phyloP scores from a whole-genome alignment of 768 basidiomycete genomes.

The Boletus reticulatus region DNA sequence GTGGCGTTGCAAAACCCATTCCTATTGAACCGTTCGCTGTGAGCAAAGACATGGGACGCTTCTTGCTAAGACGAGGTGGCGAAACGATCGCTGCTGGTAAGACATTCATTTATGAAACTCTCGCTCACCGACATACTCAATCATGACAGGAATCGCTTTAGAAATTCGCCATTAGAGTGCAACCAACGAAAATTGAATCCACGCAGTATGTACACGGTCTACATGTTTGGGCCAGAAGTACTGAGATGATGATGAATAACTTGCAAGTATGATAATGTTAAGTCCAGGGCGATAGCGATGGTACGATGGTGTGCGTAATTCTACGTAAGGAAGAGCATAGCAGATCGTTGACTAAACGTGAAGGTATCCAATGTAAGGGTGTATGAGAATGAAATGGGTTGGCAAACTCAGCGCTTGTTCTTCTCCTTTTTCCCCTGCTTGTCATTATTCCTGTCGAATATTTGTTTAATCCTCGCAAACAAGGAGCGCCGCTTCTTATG shows the following conservation, averaged over 20 bases:
- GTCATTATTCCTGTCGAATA: conserved; percentile 51
- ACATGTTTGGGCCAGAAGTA: conserved; percentile 6
- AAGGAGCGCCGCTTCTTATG: conserved; percentile 54
- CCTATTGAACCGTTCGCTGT: conserved; percentile 82
- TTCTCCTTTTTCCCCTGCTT: conserved; percentile 39
- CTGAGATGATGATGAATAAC: conserved; percentile 8
- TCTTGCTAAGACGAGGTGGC: conserved; percentile 82
- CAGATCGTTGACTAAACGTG: conserved; percentile 11
- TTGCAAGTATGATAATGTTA: conserved; percentile 18
- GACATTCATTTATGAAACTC: conserved; percentile 6
- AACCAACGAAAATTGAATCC: conserved; percentile 3
- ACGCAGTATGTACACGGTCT: conserved; percentile 16
- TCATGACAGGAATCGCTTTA: conserved; percentile 43
- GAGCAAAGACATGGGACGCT: conserved; percentile 96
- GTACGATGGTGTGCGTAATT: conserved; percentile 6
- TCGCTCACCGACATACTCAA: neutral
- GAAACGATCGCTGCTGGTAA: conserved; percentile 93
- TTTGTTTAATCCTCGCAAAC: conserved; percentile 49
- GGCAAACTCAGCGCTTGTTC: conserved; percentile 13
- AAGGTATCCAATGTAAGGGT: conserved; percentile 2
- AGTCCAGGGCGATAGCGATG: conserved; percentile 13
- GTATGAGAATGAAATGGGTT: neutral
- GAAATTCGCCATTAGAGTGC: conserved; percentile 34
- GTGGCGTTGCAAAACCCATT: conserved; percentile 52
- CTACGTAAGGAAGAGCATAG: conserved; percentile 16